These are phyloP conservation scores for Isabelozyma gotoi DNA, from an alignment of 805 yeast genomes.

Conservation along the genomic window DNA sequence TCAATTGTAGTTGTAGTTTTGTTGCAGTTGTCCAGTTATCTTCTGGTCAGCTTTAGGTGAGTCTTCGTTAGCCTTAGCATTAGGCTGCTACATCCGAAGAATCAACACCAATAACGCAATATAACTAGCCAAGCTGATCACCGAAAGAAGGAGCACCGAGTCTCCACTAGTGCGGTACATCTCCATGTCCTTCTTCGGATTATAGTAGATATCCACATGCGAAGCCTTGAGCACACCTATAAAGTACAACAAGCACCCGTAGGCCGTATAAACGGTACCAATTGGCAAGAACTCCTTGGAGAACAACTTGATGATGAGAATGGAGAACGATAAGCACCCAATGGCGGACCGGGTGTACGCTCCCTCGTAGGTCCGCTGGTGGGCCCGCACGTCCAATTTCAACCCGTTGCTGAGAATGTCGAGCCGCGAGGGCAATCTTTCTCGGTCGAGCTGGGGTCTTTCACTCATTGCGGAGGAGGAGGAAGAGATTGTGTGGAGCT, in stretches of 20 bases:
- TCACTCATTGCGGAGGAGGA: not conserved
- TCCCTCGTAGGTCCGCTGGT: constrained; percentile 83
- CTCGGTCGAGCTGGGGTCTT: constrained; percentile 2
- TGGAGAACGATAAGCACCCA: constrained; percentile 63
- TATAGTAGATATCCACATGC: constrained; percentile 36
- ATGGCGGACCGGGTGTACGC: constrained; percentile 76
- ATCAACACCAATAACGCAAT: constrained; percentile 51
- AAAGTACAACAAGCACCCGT: constrained; percentile 47
- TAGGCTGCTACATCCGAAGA: constrained; percentile 39
- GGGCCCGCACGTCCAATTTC: constrained; percentile 59
- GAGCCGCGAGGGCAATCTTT: constrained; percentile 30
- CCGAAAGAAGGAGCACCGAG: constrained; percentile 51
- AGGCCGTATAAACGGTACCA: constrained; percentile 63
- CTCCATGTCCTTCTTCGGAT: constrained; percentile 33
- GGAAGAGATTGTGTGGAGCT: not conserved
- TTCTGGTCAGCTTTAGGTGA: too few species aligned
- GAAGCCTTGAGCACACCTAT: constrained; percentile 38
- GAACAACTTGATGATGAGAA: constrained; percentile 65
- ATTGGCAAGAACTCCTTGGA: constrained; percentile 62
- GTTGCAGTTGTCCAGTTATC: too few species aligned
- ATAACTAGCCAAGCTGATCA: constrained; percentile 52
- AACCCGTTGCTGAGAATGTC: constrained; percentile 39
- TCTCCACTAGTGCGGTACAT: constrained; percentile 64
- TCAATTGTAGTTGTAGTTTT: too few species aligned
- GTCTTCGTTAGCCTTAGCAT: too few species aligned